These are phyloP conservation scores for Fusarium multiceps DNA, from an alignment of 2,329 filamentous ascomycete genomes.

Conservation along the genomic window DNA sequence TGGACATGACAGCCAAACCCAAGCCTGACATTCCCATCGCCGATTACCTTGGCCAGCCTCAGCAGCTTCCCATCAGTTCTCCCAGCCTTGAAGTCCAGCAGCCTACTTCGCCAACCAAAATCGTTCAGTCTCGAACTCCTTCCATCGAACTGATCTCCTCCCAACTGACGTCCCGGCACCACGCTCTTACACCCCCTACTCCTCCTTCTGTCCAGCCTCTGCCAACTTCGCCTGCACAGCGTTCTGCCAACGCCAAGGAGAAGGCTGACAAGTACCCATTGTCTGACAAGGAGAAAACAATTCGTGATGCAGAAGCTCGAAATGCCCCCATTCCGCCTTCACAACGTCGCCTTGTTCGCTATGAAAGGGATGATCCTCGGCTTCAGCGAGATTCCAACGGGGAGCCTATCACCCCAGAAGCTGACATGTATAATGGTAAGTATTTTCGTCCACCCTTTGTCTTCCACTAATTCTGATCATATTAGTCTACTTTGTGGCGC, in stretches of 20 bases:
- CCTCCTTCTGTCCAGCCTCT: not conserved
- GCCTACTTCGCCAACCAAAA: not conserved
- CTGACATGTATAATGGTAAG: not conserved
- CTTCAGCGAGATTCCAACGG: not conserved
- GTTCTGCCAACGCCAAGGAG: not conserved
- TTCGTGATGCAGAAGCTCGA: not conserved
- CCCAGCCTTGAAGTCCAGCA: not conserved
- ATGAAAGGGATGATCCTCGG: not conserved
- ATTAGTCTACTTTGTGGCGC: not conserved
- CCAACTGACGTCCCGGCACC: not conserved
- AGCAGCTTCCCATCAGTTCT: not conserved
- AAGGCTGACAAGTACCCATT: not conserved
- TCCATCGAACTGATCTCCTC: not conserved
- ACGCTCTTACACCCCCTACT: not conserved
- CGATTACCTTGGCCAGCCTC: not conserved
- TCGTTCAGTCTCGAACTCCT: not conserved
- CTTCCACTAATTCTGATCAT: not conserved
- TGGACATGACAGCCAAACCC: not conserved
- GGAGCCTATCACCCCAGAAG: not conserved
- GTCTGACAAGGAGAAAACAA: not conserved
- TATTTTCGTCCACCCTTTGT: not conserved
- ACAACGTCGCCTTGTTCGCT: not conserved
- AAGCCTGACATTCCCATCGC: not conserved
- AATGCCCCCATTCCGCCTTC: constrained; percentile 1
- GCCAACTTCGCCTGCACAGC: too few relatives aligned